phyloP scores from a whole-genome alignment of 2,329 filamentous ascomycete genomes.

The Sporothrix humicola region DNA sequence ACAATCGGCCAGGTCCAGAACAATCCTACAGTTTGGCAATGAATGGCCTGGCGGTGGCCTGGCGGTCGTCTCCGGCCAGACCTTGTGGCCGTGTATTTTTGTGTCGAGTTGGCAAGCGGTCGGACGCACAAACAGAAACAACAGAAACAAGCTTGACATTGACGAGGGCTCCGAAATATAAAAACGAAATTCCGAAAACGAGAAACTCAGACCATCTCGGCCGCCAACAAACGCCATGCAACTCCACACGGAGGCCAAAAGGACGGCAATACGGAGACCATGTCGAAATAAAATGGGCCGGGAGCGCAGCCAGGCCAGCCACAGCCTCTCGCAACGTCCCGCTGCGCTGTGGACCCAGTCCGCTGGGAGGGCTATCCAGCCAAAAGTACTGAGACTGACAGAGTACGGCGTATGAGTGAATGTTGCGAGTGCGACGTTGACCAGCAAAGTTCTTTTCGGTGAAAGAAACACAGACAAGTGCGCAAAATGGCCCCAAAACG shows the following conservation, averaged over 20 bases:
- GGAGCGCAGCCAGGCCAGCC: neutral
- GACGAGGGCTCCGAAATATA: neutral
- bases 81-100: neutral
- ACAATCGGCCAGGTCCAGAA: neutral
- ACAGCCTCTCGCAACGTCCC: conserved; percentile 10
- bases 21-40: neutral
- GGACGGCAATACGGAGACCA: conserved; percentile 6
- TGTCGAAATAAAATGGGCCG: neutral
- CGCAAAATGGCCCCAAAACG: no score
- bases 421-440: no score
- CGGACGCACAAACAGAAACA: no score
- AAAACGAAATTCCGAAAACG: neutral
- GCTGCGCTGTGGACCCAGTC: conserved; percentile 13
- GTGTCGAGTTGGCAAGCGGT: neutral
- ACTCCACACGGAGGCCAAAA: neutral
- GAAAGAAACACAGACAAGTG: no score
- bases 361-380: neutral
- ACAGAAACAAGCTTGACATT: neutral
- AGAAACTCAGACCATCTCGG: neutral
- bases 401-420: no score
- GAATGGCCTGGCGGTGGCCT: no score
- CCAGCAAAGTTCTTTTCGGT: no score
- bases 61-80: neutral
- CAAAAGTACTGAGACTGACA: no score
- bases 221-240: neutral